Evolutionary conservation across 2,329 filamentous ascomycete species (phyloP).

Genomic region (Aspergillus versicolor): DNA sequence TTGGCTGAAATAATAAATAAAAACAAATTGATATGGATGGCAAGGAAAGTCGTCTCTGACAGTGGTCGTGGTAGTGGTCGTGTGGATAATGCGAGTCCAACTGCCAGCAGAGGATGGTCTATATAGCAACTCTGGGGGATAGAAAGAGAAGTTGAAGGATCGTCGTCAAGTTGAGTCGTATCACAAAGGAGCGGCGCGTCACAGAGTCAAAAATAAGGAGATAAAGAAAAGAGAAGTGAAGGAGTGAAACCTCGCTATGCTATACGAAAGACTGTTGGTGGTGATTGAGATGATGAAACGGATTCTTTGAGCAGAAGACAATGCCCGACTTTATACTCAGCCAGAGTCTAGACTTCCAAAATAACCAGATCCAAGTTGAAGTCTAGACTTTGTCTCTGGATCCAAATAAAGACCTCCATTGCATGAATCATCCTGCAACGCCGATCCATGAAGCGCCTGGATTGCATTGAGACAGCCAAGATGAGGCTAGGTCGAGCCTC

Average conservation of each 20-base stretch:
- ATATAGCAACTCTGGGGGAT: not conserved
- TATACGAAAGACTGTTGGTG: not conserved
- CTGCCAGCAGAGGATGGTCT: slow-evolving; percentile 7
- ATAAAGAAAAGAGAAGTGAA: not conserved
- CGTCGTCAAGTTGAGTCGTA: not conserved
- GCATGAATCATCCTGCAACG: not conserved
- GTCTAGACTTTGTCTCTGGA: not conserved
- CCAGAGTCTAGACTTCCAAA: not conserved
- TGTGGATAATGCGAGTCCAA: not conserved
- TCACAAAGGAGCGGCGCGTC: not conserved
- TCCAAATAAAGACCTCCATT: not conserved
- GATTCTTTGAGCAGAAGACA: not conserved
- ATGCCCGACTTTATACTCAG: slow-evolving; percentile 1
- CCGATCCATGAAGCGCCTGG: slow-evolving; percentile 11
- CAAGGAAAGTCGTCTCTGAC: not conserved
- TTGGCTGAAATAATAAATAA: slow-evolving; percentile 5
- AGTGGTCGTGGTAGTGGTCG: not conserved
- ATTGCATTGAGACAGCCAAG: slow-evolving; percentile 3
- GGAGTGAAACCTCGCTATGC: not conserved
- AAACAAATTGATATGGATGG: not conserved
- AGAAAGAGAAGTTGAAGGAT: not conserved
- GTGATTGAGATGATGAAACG: not conserved
- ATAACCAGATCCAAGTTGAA: not conserved
- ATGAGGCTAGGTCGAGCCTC: slow-evolving; percentile 1
- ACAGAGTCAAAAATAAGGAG: not conserved